Evolutionary conservation across 495 filamentous ascomycete genomes (phyloP).

Genomic region (Penicillium cinerascens): DNA sequence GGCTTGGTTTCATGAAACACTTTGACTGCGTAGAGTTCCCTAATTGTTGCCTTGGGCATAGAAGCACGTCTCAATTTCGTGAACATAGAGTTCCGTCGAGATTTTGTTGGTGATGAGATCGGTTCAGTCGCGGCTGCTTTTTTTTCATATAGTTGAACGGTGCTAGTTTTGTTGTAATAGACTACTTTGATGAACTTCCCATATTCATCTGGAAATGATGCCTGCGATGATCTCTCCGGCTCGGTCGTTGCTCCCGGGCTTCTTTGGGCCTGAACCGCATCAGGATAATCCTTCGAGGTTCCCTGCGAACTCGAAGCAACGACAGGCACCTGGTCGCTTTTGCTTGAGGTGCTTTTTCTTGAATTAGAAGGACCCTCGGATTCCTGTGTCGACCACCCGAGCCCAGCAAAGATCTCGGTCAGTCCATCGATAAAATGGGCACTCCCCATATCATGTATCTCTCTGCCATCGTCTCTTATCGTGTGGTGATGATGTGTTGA

Average conservation of each 20-base stretch:
- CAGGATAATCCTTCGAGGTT: neutral
- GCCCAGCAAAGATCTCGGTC: neutral
- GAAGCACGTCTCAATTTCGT: neutral
- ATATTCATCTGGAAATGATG: constrained; percentile 4
- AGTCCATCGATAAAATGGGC: constrained; percentile 1
- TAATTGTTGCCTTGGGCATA: neutral
- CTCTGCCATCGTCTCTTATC: constrained; percentile 2
- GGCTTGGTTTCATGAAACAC: constrained; percentile 3
- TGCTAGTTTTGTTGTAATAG: constrained; percentile 8
- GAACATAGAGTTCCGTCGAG: neutral
- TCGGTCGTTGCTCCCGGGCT: neutral
- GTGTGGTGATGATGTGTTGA: constrained; percentile 2
- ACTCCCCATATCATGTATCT: neutral
- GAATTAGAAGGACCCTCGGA: neutral
- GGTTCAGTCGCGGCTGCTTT: neutral
- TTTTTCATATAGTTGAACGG: constrained; percentile 11
- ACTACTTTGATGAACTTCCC: constrained; percentile 10
- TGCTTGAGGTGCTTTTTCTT: neutral
- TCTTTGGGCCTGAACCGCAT: neutral
- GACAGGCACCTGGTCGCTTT: neutral
- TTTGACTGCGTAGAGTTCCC: constrained; percentile 12
- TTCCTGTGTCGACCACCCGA: constrained; percentile 2
- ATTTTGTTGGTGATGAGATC: neutral
- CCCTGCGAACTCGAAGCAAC: neutral
- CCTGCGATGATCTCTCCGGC: neutral